Conservation (phyloP, 73 alveolate species). For the Paraurostyla sp. region DNA sequence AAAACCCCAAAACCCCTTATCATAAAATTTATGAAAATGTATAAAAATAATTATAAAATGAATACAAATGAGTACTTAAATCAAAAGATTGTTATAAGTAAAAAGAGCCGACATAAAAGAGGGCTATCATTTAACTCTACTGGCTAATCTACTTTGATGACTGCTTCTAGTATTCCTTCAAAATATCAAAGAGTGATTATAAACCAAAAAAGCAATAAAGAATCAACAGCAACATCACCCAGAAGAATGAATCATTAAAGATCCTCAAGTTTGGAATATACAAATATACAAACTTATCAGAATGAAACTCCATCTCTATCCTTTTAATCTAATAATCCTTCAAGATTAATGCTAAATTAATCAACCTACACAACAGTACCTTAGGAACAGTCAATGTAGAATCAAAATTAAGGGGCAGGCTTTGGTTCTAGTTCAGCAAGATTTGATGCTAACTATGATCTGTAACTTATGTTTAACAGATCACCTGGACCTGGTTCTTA, state of each 20-base stretch:
- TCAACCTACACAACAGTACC: too few relatives aligned
- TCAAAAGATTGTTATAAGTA: too few relatives aligned
- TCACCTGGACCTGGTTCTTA: constrained; percentile 48
- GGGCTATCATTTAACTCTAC: constrained; percentile 11
- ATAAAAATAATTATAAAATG: too few relatives aligned
- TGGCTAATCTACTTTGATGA: constrained; percentile 3
- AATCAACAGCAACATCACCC: not conserved
- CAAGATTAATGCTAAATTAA: too few relatives aligned
- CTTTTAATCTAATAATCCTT: too few relatives aligned
- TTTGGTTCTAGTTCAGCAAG: not conserved
- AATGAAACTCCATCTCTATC: too few relatives aligned
- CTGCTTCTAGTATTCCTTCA: constrained; percentile 36
- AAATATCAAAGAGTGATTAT: not conserved
- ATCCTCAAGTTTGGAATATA: not conserved
- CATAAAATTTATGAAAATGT: too few relatives aligned
- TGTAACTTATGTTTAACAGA: constrained; percentile 5
- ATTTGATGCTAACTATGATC: constrained; percentile 15
- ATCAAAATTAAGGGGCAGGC: too few relatives aligned
- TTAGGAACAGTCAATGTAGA: too few relatives aligned
- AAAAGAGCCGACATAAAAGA: not conserved
- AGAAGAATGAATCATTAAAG: not conserved
- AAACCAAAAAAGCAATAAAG: not conserved
- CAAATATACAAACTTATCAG: not conserved
- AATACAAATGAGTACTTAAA: too few relatives aligned
- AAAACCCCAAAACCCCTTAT: too few relatives aligned